Percentiles rank a stretch among this genome's conserved stretches.
phyloP scores from a whole-genome alignment of 1,284 basidiomycete genomes.

The Kwoniella shivajii region DNA sequence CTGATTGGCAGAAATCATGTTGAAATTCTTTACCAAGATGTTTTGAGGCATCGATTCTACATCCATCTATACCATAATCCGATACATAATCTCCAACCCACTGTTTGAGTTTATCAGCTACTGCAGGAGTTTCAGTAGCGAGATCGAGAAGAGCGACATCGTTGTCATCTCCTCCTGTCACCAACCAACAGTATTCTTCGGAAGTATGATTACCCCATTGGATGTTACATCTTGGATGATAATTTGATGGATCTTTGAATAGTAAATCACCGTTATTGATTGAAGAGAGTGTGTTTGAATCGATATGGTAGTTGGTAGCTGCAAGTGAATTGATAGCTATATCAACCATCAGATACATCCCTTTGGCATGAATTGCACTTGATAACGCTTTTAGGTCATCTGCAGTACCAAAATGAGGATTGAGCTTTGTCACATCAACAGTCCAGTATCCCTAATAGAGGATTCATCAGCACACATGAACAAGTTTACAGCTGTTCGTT shows the following conservation, averaged over 20 bases:
- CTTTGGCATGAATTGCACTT: conserved; percentile 64
- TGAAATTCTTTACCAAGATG: conserved; percentile 51
- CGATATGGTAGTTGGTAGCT: conserved; percentile 44
- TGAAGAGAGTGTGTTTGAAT: conserved; percentile 21
- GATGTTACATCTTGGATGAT: conserved; percentile 33
- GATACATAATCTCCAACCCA: conserved; percentile 66
- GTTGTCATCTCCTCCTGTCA: conserved; percentile 51
- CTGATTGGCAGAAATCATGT: conserved; percentile 62
- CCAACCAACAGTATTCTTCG: conserved; percentile 61
- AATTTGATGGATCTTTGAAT: conserved; percentile 35
- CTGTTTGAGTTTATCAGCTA: conserved; percentile 60
- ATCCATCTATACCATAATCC: conserved; percentile 62
- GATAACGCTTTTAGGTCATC: conserved; percentile 69
- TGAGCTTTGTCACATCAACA: conserved; percentile 64
- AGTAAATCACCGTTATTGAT: conserved; percentile 30
- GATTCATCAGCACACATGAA: neutral
- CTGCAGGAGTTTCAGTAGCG: conserved; percentile 64
- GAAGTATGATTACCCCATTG: conserved; percentile 28
- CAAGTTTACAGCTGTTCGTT: neutral
- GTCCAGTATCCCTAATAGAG: conserved; percentile 47
- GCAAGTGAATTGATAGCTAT: conserved; percentile 73
- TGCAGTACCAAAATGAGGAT: conserved; percentile 66
- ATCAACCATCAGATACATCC: conserved; percentile 76
- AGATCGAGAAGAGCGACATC: conserved; percentile 68
- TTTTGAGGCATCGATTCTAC: conserved; percentile 72